A percentile compares a stretch with the other conserved stretches of the same genome.
phyloP scores from a whole-genome alignment of 2,329 filamentous ascomycete genomes.

The Ramularia endophylla region DNA sequence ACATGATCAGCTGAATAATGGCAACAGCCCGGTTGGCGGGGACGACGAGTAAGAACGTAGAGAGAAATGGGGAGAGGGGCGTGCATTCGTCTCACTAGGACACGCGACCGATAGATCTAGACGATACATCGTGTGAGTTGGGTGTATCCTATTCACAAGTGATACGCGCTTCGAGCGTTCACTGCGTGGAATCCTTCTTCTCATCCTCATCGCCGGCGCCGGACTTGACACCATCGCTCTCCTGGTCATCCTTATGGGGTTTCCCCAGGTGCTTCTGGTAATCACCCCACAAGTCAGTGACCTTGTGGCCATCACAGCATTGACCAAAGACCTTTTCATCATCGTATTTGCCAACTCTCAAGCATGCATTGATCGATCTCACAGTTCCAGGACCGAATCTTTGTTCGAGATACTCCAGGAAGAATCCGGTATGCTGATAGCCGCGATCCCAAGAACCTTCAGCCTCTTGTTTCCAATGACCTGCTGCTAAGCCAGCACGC shows the following conservation, averaged over 20 bases:
- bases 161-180: slow-evolving; percentile 4
- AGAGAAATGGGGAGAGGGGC: no score
- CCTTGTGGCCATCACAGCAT: slow-evolving; percentile 46
- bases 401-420: slow-evolving; percentile 76
- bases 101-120: slow-evolving; percentile 4
- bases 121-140: slow-evolving; percentile 1
- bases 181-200: slow-evolving; percentile 1
- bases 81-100: no score
- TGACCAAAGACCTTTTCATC: slow-evolving; percentile 40
- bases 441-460: slow-evolving; percentile 74
- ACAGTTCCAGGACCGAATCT: slow-evolving; percentile 49
- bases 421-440: slow-evolving; percentile 88
- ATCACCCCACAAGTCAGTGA: slow-evolving; percentile 67
- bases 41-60: no score
- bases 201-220: slow-evolving; percentile 3
- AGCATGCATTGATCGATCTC: slow-evolving; percentile 57
- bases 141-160: slow-evolving; percentile 4
- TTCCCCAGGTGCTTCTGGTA: slow-evolving; percentile 53
- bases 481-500: slow-evolving; percentile 64
- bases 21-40: no score
- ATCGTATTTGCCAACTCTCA: slow-evolving; percentile 59
- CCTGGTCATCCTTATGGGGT: slow-evolving; percentile 17
- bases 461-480: slow-evolving; percentile 67
- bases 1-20: no score
- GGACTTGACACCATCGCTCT: slow-evolving; percentile 1